Evolutionary conservation across 2,329 filamentous ascomycete genomes (phyloP).

Genomic region (Alternaria burnsii): DNA sequence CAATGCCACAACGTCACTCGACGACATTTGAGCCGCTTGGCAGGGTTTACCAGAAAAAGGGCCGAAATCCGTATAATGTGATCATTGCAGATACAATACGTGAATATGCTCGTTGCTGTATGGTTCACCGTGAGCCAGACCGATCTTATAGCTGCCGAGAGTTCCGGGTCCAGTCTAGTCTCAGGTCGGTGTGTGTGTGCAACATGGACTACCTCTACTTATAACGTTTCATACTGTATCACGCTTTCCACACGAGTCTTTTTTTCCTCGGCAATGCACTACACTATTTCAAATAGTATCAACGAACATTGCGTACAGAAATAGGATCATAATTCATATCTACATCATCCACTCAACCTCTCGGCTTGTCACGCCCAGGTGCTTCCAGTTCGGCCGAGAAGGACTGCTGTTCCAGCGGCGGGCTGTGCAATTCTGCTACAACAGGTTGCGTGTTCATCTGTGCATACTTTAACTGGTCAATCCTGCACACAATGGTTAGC

Average conservation of each 20-base stretch:
- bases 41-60: background rate
- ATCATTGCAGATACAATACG: background rate
- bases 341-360: background rate
- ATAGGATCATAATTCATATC: background rate
- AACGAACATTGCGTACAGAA: background rate
- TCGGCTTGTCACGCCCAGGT: conserved; percentile 17
- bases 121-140: background rate
- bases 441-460: conserved; percentile 14
- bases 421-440: conserved; percentile 35
- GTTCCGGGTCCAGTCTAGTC: background rate
- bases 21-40: background rate
- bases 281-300: background rate
- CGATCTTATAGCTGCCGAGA: background rate
- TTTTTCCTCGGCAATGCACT: background rate
- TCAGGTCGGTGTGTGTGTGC: background rate
- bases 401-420: conserved; percentile 28
- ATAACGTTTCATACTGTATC: background rate
- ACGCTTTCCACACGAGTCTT: background rate
- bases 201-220: background rate
- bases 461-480: conserved; percentile 34
- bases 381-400: conserved; percentile 41
- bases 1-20: conserved; percentile 14
- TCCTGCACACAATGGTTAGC: conserved; percentile 17
- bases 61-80: conserved; percentile 4
- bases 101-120: background rate